Base-by-base conservation (phyloP, 2,329 filamentous ascomycete genomes). In the Aureobasidium sp. region DNA sequence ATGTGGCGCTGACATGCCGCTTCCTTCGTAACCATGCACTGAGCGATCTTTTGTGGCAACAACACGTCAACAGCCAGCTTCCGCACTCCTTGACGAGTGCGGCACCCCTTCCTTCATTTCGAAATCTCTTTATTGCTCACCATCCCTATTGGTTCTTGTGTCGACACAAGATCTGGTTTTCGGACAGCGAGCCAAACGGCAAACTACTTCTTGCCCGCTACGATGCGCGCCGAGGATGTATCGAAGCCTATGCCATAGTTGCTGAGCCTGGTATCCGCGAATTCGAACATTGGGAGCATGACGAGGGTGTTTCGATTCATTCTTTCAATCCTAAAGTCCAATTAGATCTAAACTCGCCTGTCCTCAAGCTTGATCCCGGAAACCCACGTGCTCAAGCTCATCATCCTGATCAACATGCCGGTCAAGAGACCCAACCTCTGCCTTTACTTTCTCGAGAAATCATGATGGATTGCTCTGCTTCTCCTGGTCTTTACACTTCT, bases 131-230 rank as follows among this genome's bases (percentile, higher is more conserved):
- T 66, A 72, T 78, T 37, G 77, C 83, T 17, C 86, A 93, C 65
- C 79, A 93, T 58, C 84, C 85, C 0, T 81, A 84, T 61, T 96
- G 90, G 90, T 95, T 95, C 63, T 74, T 96, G 1, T 77, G 87
- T 0, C 81, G 79, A 48, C 76, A 87, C 64, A 90, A 87, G 68
- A 74, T 96, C 58, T 96, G 90, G 90, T 91, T 95, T 63, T 80
- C 82, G 55, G 88, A 95, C 67, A 77, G 75, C 2, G 78, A 83
- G 25, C 76, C 88, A 42, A 84, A 79, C 1, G 90, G 90, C 0
- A 86, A 85, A 64, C 68, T 95, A 37, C 76, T 95, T 22, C 64
- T 95, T 34, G 77, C 79, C n/a, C 82, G 86, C 11, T 96, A 90
- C 63, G 83, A 95, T 64, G 79, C 82, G 40, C 71, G 79, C 3